These are phyloP conservation scores for Talaromyces sp. DNA, from an alignment of 2,329 filamentous ascomycete genomes.

Conservation along the genomic window DNA sequence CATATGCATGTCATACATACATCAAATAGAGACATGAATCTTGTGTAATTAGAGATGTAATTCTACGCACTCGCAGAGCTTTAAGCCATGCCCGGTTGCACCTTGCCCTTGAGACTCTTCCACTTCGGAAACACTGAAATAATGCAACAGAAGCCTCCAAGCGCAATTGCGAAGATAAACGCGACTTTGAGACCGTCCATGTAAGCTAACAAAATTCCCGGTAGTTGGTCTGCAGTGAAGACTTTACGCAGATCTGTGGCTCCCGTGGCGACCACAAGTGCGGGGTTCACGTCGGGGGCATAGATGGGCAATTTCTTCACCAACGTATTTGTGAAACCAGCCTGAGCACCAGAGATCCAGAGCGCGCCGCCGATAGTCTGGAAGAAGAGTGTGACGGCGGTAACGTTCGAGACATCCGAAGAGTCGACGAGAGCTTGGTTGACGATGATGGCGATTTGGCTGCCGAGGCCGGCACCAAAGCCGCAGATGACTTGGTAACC, in stretches of 20 bases:
- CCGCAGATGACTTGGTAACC: slow-evolving; percentile 26
- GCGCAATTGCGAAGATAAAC: slow-evolving; percentile 19
- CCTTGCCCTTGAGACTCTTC: slow-evolving; percentile 19
- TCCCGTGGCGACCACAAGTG: slow-evolving; percentile 27
- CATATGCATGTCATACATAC: neutral
- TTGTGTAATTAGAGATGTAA: neutral
- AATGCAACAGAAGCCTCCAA: slow-evolving; percentile 16
- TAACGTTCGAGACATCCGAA: slow-evolving; percentile 22
- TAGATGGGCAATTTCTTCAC: slow-evolving; percentile 23
- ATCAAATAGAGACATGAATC: neutral
- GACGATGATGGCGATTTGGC: slow-evolving; percentile 22
- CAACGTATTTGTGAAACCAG: slow-evolving; percentile 33
- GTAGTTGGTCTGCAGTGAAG: slow-evolving; percentile 25
- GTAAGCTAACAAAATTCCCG: slow-evolving; percentile 30
- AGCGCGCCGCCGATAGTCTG: slow-evolving; percentile 33
- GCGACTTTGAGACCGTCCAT: slow-evolving; percentile 29
- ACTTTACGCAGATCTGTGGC: slow-evolving; percentile 30
- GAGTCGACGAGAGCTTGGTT: slow-evolving; percentile 23
- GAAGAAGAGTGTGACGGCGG: slow-evolving; percentile 27
- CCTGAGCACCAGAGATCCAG: slow-evolving; percentile 30
- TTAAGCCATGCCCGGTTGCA: slow-evolving; percentile 12
- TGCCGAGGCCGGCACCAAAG: slow-evolving; percentile 21
- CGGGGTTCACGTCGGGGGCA: slow-evolving; percentile 26
- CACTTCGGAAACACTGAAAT: slow-evolving; percentile 19
- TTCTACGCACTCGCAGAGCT: neutral